Percentiles rank a stretch among this genome's conserved stretches.
These are phyloP conservation scores for Thermothelomyces thermophilus DNA, from an alignment of 2,329 filamentous ascomycete genomes.

Conservation along the genomic window DNA sequence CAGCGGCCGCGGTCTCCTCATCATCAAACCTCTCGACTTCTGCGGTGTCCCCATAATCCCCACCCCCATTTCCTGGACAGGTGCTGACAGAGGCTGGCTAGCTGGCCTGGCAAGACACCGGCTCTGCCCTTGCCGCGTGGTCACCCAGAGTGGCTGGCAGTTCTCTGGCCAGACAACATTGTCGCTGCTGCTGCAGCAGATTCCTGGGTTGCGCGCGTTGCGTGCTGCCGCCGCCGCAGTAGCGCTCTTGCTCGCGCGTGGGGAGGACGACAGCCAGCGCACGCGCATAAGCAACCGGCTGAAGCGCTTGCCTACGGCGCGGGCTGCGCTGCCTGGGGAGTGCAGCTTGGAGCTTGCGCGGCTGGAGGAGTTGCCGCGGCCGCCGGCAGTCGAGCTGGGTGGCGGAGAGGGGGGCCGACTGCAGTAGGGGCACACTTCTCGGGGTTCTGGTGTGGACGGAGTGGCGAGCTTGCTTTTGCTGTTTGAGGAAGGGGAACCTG, in stretches of 20 bases:
- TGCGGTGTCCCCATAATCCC: neutral
- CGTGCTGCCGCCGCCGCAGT: neutral
- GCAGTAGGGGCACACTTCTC: conserved; percentile 20
- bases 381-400: neutral
- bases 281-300: conserved; percentile 16
- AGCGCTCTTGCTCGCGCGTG: conserved; percentile 5
- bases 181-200: conserved; percentile 5
- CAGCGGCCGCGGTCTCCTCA: neutral
- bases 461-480: neutral
- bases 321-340: neutral
- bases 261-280: conserved; percentile 6
- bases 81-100: conserved; percentile 5
- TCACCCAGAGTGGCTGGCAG: conserved; percentile 17
- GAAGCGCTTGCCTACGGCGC: conserved; percentile 14
- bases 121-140: conserved; percentile 4
- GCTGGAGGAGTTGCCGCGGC: neutral
- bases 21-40: neutral
- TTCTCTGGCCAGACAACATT: conserved; percentile 9
- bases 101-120: neutral
- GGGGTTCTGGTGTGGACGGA: conserved; percentile 4
- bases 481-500: neutral
- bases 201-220: neutral
- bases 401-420: conserved; percentile 15
- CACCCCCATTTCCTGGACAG: too few relatives aligned
- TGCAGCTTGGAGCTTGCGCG: neutral